Conservation (phyloP, 2,329 filamentous ascomycete species). For the Diatrype stigma region DNA sequence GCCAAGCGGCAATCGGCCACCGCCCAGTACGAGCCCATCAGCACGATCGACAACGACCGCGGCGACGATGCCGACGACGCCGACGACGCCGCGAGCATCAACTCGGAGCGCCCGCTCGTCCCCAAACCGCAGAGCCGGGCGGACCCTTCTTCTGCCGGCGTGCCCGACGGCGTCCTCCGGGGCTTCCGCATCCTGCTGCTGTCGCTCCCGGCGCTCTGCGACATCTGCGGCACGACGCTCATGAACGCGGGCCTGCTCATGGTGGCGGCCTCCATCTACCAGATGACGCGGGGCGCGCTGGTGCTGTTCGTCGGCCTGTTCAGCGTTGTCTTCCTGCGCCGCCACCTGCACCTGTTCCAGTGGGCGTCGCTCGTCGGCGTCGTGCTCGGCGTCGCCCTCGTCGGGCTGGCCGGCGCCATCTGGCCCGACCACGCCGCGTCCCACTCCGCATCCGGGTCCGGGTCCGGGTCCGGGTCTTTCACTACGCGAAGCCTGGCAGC, state of each 20-base stretch:
- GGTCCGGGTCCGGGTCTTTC: too few species aligned
- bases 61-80: slow-evolving; percentile 41
- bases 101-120: slow-evolving; percentile 38
- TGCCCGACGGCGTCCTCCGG: slow-evolving; percentile 56
- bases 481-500: too few species aligned
- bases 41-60: slow-evolving; percentile 36
- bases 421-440: slow-evolving; percentile 53
- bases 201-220: slow-evolving; percentile 82
- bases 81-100: slow-evolving; percentile 42
- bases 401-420: slow-evolving; percentile 83
- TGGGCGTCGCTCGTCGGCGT: slow-evolving; percentile 88
- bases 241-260: slow-evolving; percentile 96
- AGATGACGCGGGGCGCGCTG: slow-evolving; percentile 94
- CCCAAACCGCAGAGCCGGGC: too few species aligned
- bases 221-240: slow-evolving; percentile 90
- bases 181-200: slow-evolving; percentile 72
- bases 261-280: slow-evolving; percentile 93
- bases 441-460: too few species aligned
- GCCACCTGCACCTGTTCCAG: slow-evolving; percentile 79
- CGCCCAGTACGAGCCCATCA: slow-evolving; percentile 64
- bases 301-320: slow-evolving; percentile 95
- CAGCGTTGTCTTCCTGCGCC: slow-evolving; percentile 83
- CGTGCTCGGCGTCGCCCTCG: slow-evolving; percentile 80
- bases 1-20: slow-evolving; percentile 37
- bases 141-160: too few species aligned